Conservation (phyloP, 2,329 filamentous ascomycete species). For the Magnaporthales sp. region DNA sequence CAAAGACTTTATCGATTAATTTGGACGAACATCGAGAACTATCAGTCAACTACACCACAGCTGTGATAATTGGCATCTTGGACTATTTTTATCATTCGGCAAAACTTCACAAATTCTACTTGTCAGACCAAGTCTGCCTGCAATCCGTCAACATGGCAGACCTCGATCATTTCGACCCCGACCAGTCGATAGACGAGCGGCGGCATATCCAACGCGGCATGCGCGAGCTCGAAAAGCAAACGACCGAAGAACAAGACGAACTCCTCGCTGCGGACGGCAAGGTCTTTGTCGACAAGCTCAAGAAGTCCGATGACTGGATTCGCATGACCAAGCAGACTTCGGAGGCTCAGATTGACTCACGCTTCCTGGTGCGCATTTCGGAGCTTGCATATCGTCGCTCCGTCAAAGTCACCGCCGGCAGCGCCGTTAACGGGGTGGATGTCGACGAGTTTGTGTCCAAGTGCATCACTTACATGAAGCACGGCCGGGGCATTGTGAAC, state of each 20-base stretch:
- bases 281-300: conserved; percentile 57
- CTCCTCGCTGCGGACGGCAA: conserved; percentile 57
- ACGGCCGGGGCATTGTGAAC: conserved; percentile 47
- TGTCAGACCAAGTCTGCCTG: not conserved
- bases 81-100: not conserved
- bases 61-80: not conserved
- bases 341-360: conserved; percentile 84
- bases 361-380: conserved; percentile 71
- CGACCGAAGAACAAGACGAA: conserved; percentile 59
- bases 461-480: conserved; percentile 79
- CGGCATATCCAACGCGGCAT: conserved; percentile 41
- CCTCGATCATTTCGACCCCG: conserved; percentile 62
- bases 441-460: conserved; percentile 88
- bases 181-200: conserved; percentile 69
- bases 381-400: conserved; percentile 76
- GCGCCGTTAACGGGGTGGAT: conserved; percentile 68
- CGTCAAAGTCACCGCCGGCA: conserved; percentile 64
- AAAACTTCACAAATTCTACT: not conserved
- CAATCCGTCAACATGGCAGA: not conserved
- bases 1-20: not conserved
- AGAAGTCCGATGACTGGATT: conserved; percentile 56
- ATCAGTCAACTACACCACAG: not conserved
- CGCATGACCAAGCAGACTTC: conserved; percentile 73
- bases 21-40: not conserved
- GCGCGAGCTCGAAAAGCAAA: conserved; percentile 44